A percentile compares a stretch with the other conserved stretches of the same genome.
phyloP scores from a whole-genome alignment of 768 basidiomycete genomes.

The Lactarius psammicola region DNA sequence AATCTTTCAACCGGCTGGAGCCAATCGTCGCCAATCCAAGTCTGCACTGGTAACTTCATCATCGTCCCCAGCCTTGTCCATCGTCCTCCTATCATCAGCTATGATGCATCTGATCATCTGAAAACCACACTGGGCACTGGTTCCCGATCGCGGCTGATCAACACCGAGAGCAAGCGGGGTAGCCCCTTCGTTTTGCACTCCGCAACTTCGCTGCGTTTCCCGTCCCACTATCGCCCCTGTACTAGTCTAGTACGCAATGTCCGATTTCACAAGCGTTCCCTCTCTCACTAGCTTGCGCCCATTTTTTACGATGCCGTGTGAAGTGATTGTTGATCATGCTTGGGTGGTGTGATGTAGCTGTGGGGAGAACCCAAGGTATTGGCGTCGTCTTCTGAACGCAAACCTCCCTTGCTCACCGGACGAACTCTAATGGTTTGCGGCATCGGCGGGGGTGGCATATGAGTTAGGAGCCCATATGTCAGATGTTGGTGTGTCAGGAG shows the following conservation, averaged over 20 bases:
- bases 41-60: background rate
- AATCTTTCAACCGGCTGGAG: conserved; percentile 6
- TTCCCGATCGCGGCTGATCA: conserved; percentile 18
- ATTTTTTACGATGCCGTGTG: background rate
- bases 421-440: conserved; percentile 4
- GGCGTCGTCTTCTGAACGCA: conserved; percentile 5
- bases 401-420: conserved; percentile 6
- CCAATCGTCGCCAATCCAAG: conserved; percentile 3
- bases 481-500: conserved; percentile 4
- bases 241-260: background rate
- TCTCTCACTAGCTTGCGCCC: background rate
- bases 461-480: conserved; percentile 1
- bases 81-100: conserved; percentile 1
- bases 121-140: background rate
- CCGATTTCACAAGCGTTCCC: background rate
- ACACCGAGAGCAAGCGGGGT: background rate
- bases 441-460: background rate
- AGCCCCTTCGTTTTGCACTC: background rate
- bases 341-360: background rate
- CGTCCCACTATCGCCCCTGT: background rate
- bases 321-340: background rate
- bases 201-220: background rate
- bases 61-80: background rate
- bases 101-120: conserved; percentile 15
- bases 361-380: background rate